Base-by-base conservation (phyloP, 768 basidiomycete genomes). In the Agaricus blazei region DNA sequence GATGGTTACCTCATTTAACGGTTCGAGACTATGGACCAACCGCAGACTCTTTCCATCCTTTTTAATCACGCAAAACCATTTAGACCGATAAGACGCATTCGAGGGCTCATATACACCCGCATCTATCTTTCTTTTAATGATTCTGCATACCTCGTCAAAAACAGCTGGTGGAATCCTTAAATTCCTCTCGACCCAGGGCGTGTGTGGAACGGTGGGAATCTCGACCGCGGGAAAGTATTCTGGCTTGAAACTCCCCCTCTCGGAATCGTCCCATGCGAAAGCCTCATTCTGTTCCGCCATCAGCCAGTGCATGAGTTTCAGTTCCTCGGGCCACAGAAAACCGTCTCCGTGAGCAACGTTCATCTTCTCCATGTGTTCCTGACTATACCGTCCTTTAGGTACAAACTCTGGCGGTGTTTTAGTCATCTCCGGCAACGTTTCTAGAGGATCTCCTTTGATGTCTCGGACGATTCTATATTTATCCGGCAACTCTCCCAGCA, bases 21-120 rank as follows among this genome's bases (percentile, higher is more conserved):
- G 72, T 55, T 75, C 64, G 0, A 77, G 59, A 56, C 66, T 62
- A 52, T 75, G 72, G 0, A 77, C 70, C 0, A 73, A 34, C 0
- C 66, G 57, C 0, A 77, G 58, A 0, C 60, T 63, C 37, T 69
- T 68, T 0, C 72, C 64, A 52, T 75, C 68, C 54, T 74, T 73
- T 63, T 75, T 75, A 3, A 63, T 8, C 1, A 76, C 69, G 37
- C 68, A 72, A 51, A 76, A 79, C 74, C 72, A 76, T 8, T 67
- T 50, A 0, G 72, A 75, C 0, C 70, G 58, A 37, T 80, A 80
- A 0, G 73, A 73, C 0, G 67, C 66, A 34, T 74, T 67, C 0
- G 70, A 73, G 0, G 65, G 69, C 59, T 80, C 70, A 50, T 76
- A 78, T 0, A 75, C 68, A 0, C 77, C 73, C 0, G 72, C 61